These are phyloP conservation scores for Kregervanrija pseudodelftensis DNA, from an alignment of 805 yeast species.

Conservation along the genomic window DNA sequence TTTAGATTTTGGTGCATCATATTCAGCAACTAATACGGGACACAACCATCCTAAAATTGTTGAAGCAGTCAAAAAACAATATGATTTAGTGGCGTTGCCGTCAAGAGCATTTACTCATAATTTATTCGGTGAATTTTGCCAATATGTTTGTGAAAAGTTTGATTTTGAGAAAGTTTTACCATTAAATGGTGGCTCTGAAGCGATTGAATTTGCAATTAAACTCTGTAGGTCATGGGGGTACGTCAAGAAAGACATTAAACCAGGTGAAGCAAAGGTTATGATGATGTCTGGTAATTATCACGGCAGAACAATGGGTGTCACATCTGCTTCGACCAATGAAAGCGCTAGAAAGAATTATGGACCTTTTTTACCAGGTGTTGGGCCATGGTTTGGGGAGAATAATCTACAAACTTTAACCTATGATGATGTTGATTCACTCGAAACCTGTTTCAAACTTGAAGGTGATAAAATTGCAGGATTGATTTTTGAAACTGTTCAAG, in stretches of 20 bases:
- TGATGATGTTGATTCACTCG: conserved; percentile 22
- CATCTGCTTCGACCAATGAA: conserved; percentile 30
- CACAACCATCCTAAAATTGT: conserved; percentile 23
- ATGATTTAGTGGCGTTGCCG: conserved; percentile 24
- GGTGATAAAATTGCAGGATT: conserved; percentile 29
- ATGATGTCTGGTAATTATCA: conserved; percentile 31
- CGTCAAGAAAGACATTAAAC: conserved; percentile 23
- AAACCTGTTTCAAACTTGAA: conserved; percentile 22
- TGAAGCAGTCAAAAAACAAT: conserved; percentile 27
- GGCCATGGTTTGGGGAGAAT: conserved; percentile 25
- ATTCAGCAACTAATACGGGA: conserved; percentile 24
- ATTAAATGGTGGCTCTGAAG: conserved; percentile 30
- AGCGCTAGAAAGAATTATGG: conserved; percentile 29
- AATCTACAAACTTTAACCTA: conserved; percentile 14
- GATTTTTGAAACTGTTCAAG: conserved; percentile 33
- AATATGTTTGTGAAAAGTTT: conserved; percentile 21
- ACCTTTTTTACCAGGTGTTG: conserved; percentile 24
- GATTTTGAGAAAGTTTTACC: conserved; percentile 25
- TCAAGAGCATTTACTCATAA: conserved; percentile 22
- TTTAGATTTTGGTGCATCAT: conserved; percentile 23
- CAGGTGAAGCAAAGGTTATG: conserved; percentile 23
- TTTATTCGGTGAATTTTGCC: conserved; percentile 19
- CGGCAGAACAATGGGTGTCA: conserved; percentile 34
- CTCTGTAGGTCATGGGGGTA: conserved; percentile 28
- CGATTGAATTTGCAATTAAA: conserved; percentile 33